Percentiles rank a stretch among this genome's conserved stretches.
These are phyloP conservation scores for Neurospora discreta DNA, from an alignment of 495 filamentous ascomycete genomes.

Conservation along the genomic window DNA sequence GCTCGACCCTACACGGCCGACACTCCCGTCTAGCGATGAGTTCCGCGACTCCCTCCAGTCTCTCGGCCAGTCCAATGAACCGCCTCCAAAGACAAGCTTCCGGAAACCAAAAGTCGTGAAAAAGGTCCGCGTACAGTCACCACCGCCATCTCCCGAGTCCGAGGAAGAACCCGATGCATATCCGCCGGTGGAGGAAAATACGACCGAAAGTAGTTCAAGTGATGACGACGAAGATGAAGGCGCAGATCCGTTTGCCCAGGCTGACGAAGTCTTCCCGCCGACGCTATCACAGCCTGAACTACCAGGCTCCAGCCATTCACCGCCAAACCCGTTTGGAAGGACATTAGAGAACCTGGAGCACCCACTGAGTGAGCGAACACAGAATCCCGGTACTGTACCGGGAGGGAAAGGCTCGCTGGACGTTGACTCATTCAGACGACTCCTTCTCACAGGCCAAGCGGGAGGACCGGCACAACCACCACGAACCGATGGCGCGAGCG, in stretches of 20 bases:
- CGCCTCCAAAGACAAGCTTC: slow-evolving; percentile 28
- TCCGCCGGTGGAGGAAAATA: slow-evolving; percentile 17
- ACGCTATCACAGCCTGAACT: not conserved
- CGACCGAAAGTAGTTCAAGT: slow-evolving; percentile 12
- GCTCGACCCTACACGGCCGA: not conserved
- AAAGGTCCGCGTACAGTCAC: slow-evolving; percentile 46
- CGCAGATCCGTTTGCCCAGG: not conserved
- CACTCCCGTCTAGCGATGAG: slow-evolving; percentile 17
- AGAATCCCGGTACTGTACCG: slow-evolving; percentile 5
- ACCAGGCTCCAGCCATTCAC: slow-evolving; percentile 10
- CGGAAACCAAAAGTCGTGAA: slow-evolving; percentile 39
- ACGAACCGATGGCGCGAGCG: slow-evolving; percentile 31
- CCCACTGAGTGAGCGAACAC: slow-evolving; percentile 9
- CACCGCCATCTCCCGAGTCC: slow-evolving; percentile 40
- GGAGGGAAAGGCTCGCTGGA: slow-evolving; percentile 37
- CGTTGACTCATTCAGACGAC: slow-evolving; percentile 50
- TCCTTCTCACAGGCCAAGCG: slow-evolving; percentile 49
- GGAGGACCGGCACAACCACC: slow-evolving; percentile 14
- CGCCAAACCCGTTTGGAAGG: slow-evolving; percentile 42
- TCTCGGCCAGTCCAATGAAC: slow-evolving; percentile 16
- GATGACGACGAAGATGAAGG: slow-evolving; percentile 7
- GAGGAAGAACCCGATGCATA: slow-evolving; percentile 22
- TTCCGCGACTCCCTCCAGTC: slow-evolving; percentile 20
- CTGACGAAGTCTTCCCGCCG: not conserved
- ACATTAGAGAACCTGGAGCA: slow-evolving; percentile 34